These are phyloP conservation scores for Penicillium vulpinum DNA, from an alignment of 2,329 filamentous ascomycete genomes.

Conservation along the genomic window DNA sequence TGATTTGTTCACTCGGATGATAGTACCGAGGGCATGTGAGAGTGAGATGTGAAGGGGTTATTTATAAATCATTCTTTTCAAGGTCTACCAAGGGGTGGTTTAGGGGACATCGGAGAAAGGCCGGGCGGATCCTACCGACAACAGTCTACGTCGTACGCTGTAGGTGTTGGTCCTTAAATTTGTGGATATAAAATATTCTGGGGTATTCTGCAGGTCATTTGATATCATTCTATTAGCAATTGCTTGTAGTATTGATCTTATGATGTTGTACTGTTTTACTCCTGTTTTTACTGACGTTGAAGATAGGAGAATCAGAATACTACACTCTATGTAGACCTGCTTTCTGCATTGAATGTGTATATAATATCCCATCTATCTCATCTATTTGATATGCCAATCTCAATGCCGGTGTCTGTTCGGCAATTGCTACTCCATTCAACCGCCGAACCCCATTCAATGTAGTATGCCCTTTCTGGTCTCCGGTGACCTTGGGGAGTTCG, in stretches of 20 bases:
- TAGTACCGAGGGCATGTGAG: neutral
- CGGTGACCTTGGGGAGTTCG: constrained; percentile 17
- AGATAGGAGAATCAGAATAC: neutral
- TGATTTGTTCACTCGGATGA: constrained; percentile 9
- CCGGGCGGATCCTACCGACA: constrained; percentile 21
- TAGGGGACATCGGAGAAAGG: constrained; percentile 7
- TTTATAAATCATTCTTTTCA: constrained; percentile 8
- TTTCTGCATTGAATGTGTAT: neutral
- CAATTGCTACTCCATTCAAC: neutral
- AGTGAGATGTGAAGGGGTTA: neutral
- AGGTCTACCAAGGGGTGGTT: neutral
- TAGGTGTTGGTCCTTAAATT: constrained; percentile 11
- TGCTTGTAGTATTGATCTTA: neutral
- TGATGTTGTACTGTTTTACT: neutral
- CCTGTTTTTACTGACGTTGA: neutral
- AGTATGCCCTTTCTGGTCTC: constrained; percentile 10
- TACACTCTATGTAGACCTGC: too few species aligned
- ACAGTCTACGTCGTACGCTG: constrained; percentile 12
- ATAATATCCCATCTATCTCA: neutral
- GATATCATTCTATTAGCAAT: neutral
- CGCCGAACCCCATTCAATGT: constrained; percentile 6
- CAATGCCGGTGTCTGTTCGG: neutral
- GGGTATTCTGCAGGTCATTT: neutral
- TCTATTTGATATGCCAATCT: neutral
- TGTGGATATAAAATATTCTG: neutral